Evolutionary conservation across 805 yeast genomes (phyloP).

Genomic region (Starmerella apicola): DNA sequence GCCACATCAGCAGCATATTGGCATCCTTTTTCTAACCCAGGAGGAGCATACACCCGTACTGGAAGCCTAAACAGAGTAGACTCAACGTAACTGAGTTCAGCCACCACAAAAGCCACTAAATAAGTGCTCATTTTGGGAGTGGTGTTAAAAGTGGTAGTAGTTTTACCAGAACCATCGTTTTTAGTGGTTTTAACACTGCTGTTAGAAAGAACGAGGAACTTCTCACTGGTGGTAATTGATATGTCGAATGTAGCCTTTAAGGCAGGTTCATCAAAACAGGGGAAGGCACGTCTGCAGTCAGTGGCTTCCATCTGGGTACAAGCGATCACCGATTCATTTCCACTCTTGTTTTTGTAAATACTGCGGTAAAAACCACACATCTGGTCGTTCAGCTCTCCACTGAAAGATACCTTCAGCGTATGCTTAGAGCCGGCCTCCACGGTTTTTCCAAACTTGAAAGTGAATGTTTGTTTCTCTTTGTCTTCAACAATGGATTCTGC

Average conservation of each 20-base stretch:
- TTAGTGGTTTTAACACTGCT: slow-evolving; percentile 43
- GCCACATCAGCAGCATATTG: slow-evolving; percentile 51
- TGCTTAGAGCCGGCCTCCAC: slow-evolving; percentile 36
- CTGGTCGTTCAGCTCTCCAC: slow-evolving; percentile 49
- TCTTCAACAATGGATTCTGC: slow-evolving; percentile 29
- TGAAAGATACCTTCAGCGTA: slow-evolving; percentile 41
- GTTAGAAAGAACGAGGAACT: slow-evolving; percentile 51
- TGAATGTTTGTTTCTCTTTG: slow-evolving; percentile 50
- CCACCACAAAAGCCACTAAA: slow-evolving; percentile 59
- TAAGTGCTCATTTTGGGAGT: slow-evolving; percentile 68
- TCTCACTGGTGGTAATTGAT: slow-evolving; percentile 39
- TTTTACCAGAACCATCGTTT: slow-evolving; percentile 29
- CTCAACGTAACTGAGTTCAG: slow-evolving; percentile 53
- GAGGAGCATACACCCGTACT: slow-evolving; percentile 56
- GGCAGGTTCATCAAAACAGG: slow-evolving; percentile 62
- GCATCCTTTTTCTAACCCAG: slow-evolving; percentile 52
- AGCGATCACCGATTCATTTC: slow-evolving; percentile 45
- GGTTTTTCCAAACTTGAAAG: slow-evolving; percentile 41
- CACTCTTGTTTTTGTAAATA: slow-evolving; percentile 40
- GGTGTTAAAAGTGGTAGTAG: slow-evolving; percentile 42
- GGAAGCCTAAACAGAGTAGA: slow-evolving; percentile 45
- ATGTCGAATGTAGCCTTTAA: slow-evolving; percentile 55
- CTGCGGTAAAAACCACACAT: slow-evolving; percentile 69
- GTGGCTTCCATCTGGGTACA: slow-evolving; percentile 67
- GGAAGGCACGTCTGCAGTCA: slow-evolving; percentile 68